Base-by-base conservation (phyloP, 139 green algal genomes). In the Zygnema circumcarinatum region DNA sequence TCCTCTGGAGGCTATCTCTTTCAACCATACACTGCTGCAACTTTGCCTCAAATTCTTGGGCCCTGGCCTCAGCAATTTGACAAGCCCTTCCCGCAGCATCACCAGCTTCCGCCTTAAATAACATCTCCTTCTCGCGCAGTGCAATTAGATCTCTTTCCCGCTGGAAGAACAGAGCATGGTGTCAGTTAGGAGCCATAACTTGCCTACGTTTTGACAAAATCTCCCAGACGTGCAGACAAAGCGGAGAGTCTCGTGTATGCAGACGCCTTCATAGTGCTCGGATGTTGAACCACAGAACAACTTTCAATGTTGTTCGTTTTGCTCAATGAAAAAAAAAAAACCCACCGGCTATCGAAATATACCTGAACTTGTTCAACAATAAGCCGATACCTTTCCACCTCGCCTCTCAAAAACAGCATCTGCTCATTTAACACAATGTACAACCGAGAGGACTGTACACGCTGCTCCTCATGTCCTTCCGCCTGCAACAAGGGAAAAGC, bases 81-180 rank as follows among this genome's bases (percentile, higher is more conserved):
- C 69, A 42, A 7, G 69, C 52, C 32, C 39, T 36, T 33, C 79
- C 29, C 2, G 39, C 79, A 2, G 79, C 69, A 20, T 86, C 79
- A n/a, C 79, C 52, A 40, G 79, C 79, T 41, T 88, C 83, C 39
- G 75, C 83, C 76, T 88, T 88, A 54, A 88, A 88, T 47, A 40
- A 21, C 74, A 87, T 88, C 76, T 88, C 83, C 83, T 88, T 88
- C n/a, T 88, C 83, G 11, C 83, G 74, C 83, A 87, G 31, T 3
- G 54, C 31, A 36, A 35, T 47, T n/a, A 54, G 16, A 88, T 88
- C 83, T 40, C 83, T 76, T 29, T 88, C 83, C 22, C 75, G 31
- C 76, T 88, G 79, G 20, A 25, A 32, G 7, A n/a, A n/a, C n/a
- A n/a, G n/a, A n/a, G n/a, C n/a, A n/a, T n/a, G 56, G 56, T 72